These are phyloP conservation scores for Arachis stenosperma DNA, from an alignment of 306 rosid genomes.

Conservation along the genomic window DNA sequence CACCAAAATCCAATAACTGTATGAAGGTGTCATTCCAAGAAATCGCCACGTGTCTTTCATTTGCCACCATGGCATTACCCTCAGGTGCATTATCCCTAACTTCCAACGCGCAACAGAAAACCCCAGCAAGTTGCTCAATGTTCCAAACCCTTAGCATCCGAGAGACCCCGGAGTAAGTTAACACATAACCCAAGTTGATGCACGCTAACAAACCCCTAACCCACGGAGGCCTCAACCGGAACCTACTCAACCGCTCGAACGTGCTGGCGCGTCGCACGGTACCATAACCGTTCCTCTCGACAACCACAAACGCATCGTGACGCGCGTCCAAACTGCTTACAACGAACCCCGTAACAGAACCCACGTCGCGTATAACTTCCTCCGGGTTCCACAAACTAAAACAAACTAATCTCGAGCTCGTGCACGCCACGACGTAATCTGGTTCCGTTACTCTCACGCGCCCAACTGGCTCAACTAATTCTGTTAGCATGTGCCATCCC, in stretches of 20 bases:
- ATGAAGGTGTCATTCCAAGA: constrained; percentile 42
- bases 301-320: constrained; percentile 48
- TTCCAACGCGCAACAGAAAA: not conserved
- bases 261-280: constrained; percentile 55
- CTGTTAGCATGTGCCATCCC: constrained; percentile 88
- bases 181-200: constrained; percentile 58
- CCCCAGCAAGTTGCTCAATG: constrained; percentile 29
- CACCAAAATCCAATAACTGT: constrained; percentile 82
- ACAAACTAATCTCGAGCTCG: constrained; percentile 49
- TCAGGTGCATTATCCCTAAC: constrained; percentile 35
- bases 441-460: constrained; percentile 60
- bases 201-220: constrained; percentile 57
- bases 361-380: constrained; percentile 42
- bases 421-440: constrained; percentile 76
- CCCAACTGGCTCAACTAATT: constrained; percentile 56
- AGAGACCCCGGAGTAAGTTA: constrained; percentile 47
- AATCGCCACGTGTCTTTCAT: constrained; percentile 68
- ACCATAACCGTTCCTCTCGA: constrained; percentile 51
- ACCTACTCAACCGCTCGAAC: constrained; percentile 53
- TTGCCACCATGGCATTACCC: constrained; percentile 53
- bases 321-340: constrained; percentile 65
- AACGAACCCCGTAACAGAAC: constrained; percentile 40
- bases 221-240: constrained; percentile 38
- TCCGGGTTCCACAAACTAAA: constrained; percentile 56
- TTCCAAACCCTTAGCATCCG: constrained; percentile 68